Base-by-base conservation (phyloP, 1,139 yeast genomes). In the Pichia sp. region DNA sequence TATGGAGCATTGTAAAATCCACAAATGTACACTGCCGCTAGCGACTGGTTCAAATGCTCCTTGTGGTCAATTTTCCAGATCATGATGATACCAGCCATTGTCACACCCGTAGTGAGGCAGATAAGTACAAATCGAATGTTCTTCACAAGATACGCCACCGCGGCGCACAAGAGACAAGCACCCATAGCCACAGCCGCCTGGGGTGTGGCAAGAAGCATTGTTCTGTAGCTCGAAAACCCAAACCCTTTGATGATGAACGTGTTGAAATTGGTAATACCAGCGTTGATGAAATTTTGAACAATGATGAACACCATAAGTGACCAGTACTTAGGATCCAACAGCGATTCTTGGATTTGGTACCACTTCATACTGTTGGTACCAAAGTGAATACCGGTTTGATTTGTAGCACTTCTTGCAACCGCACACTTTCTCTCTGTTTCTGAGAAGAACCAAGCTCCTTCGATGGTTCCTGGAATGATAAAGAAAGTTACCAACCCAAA, bases 401-500 rank as follows among this genome's bases (percentile, higher is more conserved):
- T 65, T 7, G 60, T 61, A 52, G 55, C 55, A 41, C 55, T 57
- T 49, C 60, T 60, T 11, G 54, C 53, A 31, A 56, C 50, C 2
- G 62, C 62, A 52, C 58, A 49, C 26, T 58, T 51, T 67, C 77
- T 79, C 59, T 84, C 88, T 38, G 74, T 71, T 8, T 74, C 76
- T 13, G 71, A 70, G 50, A 82, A 71, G 62, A 76, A 79, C 76
- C 80, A 75, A 3, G 85, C 84, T 13, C 16, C 15, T 16, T 38
- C 41, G 16, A 38, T n/a, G 15, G 5, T 38, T 4, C 16, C 41
- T n/a, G 41, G 87, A 45, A 82, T 65, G 52, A 74, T 72, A 36
- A 38, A 38, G 53, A 66, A 58, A 49, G 71, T 62, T 8, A 64
- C 11, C 10, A 48, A 42, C 55, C 62, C 67, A 63, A 73, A 73